Evolutionary conservation across 2,329 filamentous ascomycete species (phyloP), one percentile per base, ranked within the genome.

Genomic region (Colletotrichum spinosum): DNA sequence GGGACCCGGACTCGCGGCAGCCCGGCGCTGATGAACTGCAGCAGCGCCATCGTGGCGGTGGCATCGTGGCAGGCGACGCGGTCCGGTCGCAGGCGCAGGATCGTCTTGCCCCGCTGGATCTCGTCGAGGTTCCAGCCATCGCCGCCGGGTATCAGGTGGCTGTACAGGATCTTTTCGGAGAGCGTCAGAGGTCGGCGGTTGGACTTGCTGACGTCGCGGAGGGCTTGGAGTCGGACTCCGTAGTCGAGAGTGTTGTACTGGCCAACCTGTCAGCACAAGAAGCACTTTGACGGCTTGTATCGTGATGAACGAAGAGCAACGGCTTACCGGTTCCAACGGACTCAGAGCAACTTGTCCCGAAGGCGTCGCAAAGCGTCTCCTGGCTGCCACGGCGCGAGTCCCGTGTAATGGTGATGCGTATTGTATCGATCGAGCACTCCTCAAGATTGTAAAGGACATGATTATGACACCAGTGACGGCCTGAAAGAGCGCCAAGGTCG

Each of bases 41-140:
- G 68, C 10, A 79, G 62, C 2, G 79, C 79, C 79, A 80, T 80
- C 6, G 77, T 79, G 2, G 78, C 79, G 1, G 78, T 80, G 2
- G 78, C 79, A 72, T 81, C 79, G 39, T 80, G 78, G 38, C 77
- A 79, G 2, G 78, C 79, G n/a, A 80, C 77, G 1, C 78, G 70
- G 41, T 80, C 77, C 0, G 79, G 78, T 6, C 72, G 70, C 4
- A 80, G 60, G 13, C 76, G 74, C 0, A 80, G 60, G 12, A 78
- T 76, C 2, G 78, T 79, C 48, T 76, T 74, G 4, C 78, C 78
- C 7, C 77, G 72, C n/a, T 73, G 62, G 15, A 80, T 78, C 1
- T 71, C 68, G 6, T 76, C 67, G 8, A 71, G 61, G 0, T 64
- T 34, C 71, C 71, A 72, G 33, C 69, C 60, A 6, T 74, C 69